Base-by-base conservation (phyloP, 192 early-diverging fungal genomes). In the Coemansia asiatica region DNA sequence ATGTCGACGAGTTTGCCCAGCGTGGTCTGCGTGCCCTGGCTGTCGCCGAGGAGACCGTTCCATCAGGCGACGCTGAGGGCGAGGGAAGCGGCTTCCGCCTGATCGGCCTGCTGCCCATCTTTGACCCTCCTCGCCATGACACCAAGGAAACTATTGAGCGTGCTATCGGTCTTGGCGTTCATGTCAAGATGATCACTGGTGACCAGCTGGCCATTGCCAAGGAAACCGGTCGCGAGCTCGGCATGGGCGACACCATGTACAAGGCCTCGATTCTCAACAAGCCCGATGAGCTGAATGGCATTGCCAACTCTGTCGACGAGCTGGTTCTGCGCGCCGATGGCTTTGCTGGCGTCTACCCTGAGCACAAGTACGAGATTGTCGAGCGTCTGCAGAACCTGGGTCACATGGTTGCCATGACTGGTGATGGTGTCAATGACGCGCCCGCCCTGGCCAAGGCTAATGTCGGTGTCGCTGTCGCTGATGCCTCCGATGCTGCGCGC, bases 121-220 rank as follows among this genome's bases (percentile, higher is more conserved):
- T 87, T 67, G 90, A 91, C 76, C 90, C 90, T 18, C 90, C 90
- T 27, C 87, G 90, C 55, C 85, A 87, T 59, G 90, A 91, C 70
- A 90, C 90, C 72, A 90, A 90, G 83, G 88, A 91, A 70, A 91
- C 90, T 25, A 89, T 91, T 68, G 87, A 87, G 55, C 88, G 87
- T 54, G 88, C 88, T 71, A 84, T 86, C 65, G 85, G 84, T 56
- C 84, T 91, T 36, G 90, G 90, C 76, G 88, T 91, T 47, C 75
- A 89, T 69, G 92, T 96, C 82, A 94, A 94, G 85, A 96, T 96
- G 94, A 92, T 96, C 70, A 96, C 94, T 58, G 94, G 92, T 70
- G 94, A 96, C 81, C 92, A 94, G 80, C 81, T 88, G 63, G 89
- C 90, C 65, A 92, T 93, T 83, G 92, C 89, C 69, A 94, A 90